Base-by-base conservation (phyloP, 2,329 filamentous ascomycete genomes). In the Elsinoe necatrix region DNA sequence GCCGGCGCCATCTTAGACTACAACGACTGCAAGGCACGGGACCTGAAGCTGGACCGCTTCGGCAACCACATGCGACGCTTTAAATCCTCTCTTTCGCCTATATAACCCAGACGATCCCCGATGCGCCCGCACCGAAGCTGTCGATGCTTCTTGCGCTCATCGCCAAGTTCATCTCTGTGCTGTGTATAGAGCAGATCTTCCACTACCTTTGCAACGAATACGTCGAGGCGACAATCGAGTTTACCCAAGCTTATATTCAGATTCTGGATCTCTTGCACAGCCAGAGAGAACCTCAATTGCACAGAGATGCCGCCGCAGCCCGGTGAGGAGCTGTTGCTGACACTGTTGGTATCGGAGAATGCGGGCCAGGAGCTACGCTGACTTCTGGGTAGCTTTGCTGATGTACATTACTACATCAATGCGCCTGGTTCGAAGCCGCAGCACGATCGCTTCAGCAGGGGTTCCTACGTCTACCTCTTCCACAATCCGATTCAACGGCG, bases 381-480 rank as follows among this genome's bases (percentile, higher is more conserved):
- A 60, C 29, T 16, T 12, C 11, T 9, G 12, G 8, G n/a, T 61
- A 91, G 87, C 65, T 90, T 88, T 65, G 85, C 81, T 61, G 87
- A 92, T 66, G 68, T 90, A 55, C 87, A 91, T 69, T 91, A 90
- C 71, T 89, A 83, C 71, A 89, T 90, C 71, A 79, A 80, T 23
- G 78, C 83, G n/a, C 83, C 84, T 1, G 77, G 77, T 4, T 75
- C 78, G 57, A 82, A 79, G 57, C 86, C 87, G 27, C 81, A 78
- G n/a, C 87, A 91, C 69, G 85, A 91, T 69, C 83, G 87, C 54
- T 91, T 92, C 69, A 84, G 89, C 69, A 87, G 86, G 68, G 80
- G 83, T 47, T 90, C 86, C 6, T 91, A 91, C 68, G 80, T 91
- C 57, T 91, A 91, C 67, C 75, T 91, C 4, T 90, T 89, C 68